phyloP scores from a whole-genome alignment of 2,329 filamentous ascomycete species.

The Pezicula carpinea region DNA sequence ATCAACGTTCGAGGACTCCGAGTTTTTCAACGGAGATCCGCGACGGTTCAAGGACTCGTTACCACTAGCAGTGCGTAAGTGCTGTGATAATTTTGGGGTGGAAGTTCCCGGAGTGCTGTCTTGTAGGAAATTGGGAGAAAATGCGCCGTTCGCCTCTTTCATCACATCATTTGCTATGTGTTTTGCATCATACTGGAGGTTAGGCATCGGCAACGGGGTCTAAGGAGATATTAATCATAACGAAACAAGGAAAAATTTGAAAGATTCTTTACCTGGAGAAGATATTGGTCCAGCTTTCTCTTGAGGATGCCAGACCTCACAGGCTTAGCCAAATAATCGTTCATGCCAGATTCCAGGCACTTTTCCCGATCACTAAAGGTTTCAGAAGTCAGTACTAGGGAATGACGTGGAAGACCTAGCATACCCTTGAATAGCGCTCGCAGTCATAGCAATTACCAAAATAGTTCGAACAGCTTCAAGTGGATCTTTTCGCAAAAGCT shows the following conservation, averaged over 20 bases:
- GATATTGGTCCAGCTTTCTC: slow-evolving; percentile 70
- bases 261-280: slow-evolving; percentile 30
- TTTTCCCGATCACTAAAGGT: slow-evolving; percentile 68
- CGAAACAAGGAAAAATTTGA: not conserved
- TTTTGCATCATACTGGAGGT: not conserved
- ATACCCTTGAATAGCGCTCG: slow-evolving; percentile 79
- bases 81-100: not conserved
- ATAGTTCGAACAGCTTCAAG: slow-evolving; percentile 74
- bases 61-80: not conserved
- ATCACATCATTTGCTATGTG: not conserved
- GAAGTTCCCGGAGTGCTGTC: not conserved
- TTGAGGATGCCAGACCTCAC: slow-evolving; percentile 86
- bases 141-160: not conserved
- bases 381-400: too few relatives aligned
- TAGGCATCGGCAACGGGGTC: not conserved
- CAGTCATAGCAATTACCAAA: slow-evolving; percentile 96
- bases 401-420: too few relatives aligned
- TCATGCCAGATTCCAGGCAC: slow-evolving; percentile 94
- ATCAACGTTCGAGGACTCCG: too few relatives aligned
- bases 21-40: not conserved
- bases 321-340: slow-evolving; percentile 93
- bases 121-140: not conserved
- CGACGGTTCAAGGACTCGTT: not conserved
- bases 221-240: not conserved
- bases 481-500: slow-evolving; percentile 71